Evolutionary conservation across 164 flowering plant species (phyloP), one percentile per base, ranked within the genome.

Genomic region (Houttuynia cordata): DNA sequence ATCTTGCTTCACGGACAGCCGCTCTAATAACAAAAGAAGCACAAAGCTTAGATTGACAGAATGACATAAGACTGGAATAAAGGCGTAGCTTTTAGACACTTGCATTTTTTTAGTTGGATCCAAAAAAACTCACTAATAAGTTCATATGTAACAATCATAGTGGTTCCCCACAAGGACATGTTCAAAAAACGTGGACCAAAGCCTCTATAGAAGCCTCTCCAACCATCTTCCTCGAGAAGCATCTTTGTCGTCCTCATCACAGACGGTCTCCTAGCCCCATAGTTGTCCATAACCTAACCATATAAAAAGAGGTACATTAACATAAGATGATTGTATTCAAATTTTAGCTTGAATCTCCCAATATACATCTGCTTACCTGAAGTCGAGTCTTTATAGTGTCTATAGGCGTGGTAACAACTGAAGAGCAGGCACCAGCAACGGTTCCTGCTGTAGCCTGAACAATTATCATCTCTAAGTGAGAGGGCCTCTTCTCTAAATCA

Each of bases 321-420:
- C 49, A 45, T 24, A 41, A 21, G 47, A 45, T 25, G 4, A 12
- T 20, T 25, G 47, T 52, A n/a, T 22, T 10, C 10, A 40, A 9
- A 37, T 21, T 9, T 51, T 15, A 39, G 19, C 20, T 22, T 18
- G 23, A 20, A 10, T 0, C 17, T 24, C 17, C 24, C 14, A n/a
- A 20, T 19, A 57, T 12, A 56, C 25, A 7, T 4, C 18, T n/a
- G 60, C 24, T 62, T 63, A 87, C 97, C 87, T 90, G 95, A 64
- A 90, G 87, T 56, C 89, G 72, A n/a, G 97, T 90, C 76, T 85
- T 90, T 30, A 87, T 81, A 15, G 95, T 87, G 69, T 90, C 97
- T 56, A 90, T 64, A 2, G 97, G 95, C 70, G 93, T 90, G 24
- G 97, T 90, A 47, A 90, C 69, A 40, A 83, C 67, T 22, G 97